A percentile compares a stretch with the other conserved stretches of the same genome.
These are phyloP conservation scores for Yamadazyma paraphyllophila DNA, from an alignment of 805 yeast genomes.

Conservation along the genomic window DNA sequence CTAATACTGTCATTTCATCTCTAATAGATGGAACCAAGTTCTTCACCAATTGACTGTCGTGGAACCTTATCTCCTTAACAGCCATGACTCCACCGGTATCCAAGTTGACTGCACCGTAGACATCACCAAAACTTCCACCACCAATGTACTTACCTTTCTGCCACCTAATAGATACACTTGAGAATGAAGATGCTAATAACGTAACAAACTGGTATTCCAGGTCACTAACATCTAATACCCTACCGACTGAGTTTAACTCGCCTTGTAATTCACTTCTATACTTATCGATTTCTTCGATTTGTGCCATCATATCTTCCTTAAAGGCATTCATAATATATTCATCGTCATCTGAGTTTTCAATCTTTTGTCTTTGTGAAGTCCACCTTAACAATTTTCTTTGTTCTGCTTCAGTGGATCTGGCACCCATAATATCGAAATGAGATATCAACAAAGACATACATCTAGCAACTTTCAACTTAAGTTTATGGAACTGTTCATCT, in stretches of 20 bases:
- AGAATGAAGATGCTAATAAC: slow-evolving; percentile 82
- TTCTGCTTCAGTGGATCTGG: slow-evolving; percentile 75
- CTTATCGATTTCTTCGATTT: slow-evolving; percentile 62
- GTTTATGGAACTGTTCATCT: slow-evolving; percentile 67
- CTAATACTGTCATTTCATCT: slow-evolving; percentile 95
- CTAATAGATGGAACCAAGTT: slow-evolving; percentile 84
- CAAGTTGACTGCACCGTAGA: slow-evolving; percentile 84
- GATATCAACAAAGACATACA: slow-evolving; percentile 92
- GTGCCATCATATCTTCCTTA: slow-evolving; percentile 65
- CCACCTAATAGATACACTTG: slow-evolving; percentile 93
- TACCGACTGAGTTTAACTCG: slow-evolving; percentile 59
- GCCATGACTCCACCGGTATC: slow-evolving; percentile 97
- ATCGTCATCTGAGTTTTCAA: slow-evolving; percentile 43
- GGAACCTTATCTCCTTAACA: slow-evolving; percentile 90
- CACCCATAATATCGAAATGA: slow-evolving; percentile 98
- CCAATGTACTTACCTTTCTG: slow-evolving; percentile 93
- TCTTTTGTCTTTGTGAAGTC: slow-evolving; percentile 52
- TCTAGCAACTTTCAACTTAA: slow-evolving; percentile 84
- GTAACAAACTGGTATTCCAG: slow-evolving; percentile 85
- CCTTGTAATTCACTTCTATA: slow-evolving; percentile 45
- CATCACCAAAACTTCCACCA: slow-evolving; percentile 94
- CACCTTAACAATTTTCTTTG: slow-evolving; percentile 54
- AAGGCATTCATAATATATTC: slow-evolving; percentile 46
- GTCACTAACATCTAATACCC: slow-evolving; percentile 84
- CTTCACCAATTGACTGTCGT: slow-evolving; percentile 80